Evolutionary conservation across 164 flowering plant species (phyloP), one percentile per base, ranked within the genome.

Genomic region (Santalum album): DNA sequence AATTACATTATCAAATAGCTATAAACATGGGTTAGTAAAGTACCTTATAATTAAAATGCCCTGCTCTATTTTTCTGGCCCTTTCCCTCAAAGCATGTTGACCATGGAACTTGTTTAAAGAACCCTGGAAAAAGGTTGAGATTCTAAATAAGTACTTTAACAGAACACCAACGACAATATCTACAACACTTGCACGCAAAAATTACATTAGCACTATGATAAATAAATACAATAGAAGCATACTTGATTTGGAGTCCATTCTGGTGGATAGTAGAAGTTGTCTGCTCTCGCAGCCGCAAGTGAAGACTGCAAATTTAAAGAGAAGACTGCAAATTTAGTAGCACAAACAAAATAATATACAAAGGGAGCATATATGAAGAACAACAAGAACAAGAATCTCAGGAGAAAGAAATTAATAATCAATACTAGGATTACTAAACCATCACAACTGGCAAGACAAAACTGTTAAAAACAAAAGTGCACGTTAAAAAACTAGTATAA

Each of bases 231-330:
- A 20, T 51, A n/a, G 12, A 22, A 4, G 17, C 55, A 40, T 72
- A 90, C 97, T 87, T 90, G 80, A 34, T 67, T 74, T 38, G 99
- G 99, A 32, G 75, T 72, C 99, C 99, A 94, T 87, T 90, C 99
- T 67, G 97, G 96, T 0, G 97, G 97, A 50, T 83, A 90, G 75
- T 94, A 94, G 66, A 94, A 94, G 53, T 94, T 94, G 63, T 94
- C 97, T 49, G 99, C 99, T 74, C 99, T 70, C 23, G 99, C 99
- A 63, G 99, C 99, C 55, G 99, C 99, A 60, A 94, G 96, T 20
- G 99, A 69, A 65, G 99, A 94, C 99, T 90, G 84, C 80, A 79
- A 49, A 57, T 57, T 25, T 51, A 39, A 68, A 66, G 42, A 21
- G 59, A 18, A 42, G 21, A 42, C 9, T 2, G 19, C 12, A 42